Base-by-base conservation (phyloP, 1,284 basidiomycete species). In the Malassezia pachydermatis region DNA sequence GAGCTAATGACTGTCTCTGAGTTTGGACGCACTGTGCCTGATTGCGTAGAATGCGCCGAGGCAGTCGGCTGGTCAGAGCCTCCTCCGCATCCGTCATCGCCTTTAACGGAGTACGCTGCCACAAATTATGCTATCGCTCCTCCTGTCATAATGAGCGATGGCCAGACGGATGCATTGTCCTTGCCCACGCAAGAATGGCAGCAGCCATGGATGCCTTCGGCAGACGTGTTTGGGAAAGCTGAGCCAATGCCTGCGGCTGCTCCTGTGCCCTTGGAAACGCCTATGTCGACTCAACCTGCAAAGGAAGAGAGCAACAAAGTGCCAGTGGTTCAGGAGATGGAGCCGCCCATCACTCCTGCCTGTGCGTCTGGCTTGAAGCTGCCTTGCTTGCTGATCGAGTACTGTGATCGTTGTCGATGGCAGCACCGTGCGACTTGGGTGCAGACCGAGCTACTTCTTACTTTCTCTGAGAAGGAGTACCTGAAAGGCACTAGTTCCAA, bases 371-470 rank as follows among this genome's bases (percentile, higher is more conserved):
- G 41, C 16, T 19, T 49, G 14, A 29, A 25, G 8, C 33, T 30
- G 20, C 51, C 51, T 6, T 54, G 45, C 23, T 5, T 54, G 2
- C 28, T 54, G 8, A 48, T 54, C 40, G 51, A 54, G 46, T 54
- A 44, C 24, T 54, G 51, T 32, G 46, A 54, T 27, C 51, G 51
- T 14, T 54, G 51, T 28, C 40, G 51, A 22, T 54, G 51, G 51
- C 45, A 48, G 28, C 51, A 48, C 16, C 51, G 51, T 2, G 51
- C 51, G 9, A 44, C 41, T 3, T 54, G 51, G 51, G 2, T 54
- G 5, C 51, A 54, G 37, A 54, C 51, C 10, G 51, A 54, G 29
- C 37, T 54, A 19, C 29, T 54, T 13, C 35, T 54, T 3, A 54
- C 51, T 7, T 54, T 54, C 16, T 45, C 45, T 8, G 41, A 25